These are phyloP conservation scores for Chalciporus piperatus DNA, from an alignment of 768 basidiomycete genomes.

Conservation along the genomic window DNA sequence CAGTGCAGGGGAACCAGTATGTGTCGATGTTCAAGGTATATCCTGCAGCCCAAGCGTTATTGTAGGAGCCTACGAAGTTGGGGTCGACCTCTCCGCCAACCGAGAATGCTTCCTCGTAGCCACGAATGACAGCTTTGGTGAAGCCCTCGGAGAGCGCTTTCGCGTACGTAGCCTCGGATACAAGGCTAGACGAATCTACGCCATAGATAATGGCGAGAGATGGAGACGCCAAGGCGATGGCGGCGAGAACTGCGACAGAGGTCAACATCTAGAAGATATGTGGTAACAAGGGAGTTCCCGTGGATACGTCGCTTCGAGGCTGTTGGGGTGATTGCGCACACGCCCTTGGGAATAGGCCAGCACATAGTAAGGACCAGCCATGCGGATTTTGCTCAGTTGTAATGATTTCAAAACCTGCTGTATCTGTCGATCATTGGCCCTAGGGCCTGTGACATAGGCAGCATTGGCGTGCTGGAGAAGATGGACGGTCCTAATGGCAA, in stretches of 20 bases:
- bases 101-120: neutral
- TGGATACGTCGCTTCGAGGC: neutral
- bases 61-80: neutral
- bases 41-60: neutral
- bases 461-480: neutral
- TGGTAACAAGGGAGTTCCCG: neutral
- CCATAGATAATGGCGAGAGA: neutral
- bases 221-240: neutral
- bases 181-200: neutral
- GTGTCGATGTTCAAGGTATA: neutral
- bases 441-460: neutral
- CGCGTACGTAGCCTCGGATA: neutral
- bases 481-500: neutral
- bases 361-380: neutral
- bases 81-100: neutral
- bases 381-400: neutral
- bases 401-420: neutral
- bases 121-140: neutral
- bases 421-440: neutral
- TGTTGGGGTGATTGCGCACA: no score
- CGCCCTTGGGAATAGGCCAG: neutral
- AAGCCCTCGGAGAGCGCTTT: neutral
- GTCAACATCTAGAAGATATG: neutral
- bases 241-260: neutral
- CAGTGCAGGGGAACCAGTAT: neutral